Base-by-base conservation (phyloP, 1,284 basidiomycete species). In the Dichomitus squalens region DNA sequence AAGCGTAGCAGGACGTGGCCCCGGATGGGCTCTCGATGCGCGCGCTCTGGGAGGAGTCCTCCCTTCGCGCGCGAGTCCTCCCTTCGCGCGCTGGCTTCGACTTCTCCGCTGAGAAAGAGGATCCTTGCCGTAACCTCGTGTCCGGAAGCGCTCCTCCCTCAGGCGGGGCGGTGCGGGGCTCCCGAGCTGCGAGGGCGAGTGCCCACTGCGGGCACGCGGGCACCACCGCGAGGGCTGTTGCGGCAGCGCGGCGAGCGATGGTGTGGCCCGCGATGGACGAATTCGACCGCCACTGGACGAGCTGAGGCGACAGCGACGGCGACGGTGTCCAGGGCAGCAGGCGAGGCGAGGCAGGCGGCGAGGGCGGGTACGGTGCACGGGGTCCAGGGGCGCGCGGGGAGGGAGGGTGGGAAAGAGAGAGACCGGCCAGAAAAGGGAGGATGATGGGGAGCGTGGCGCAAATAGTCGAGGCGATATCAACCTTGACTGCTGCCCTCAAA, bases 361-460 rank as follows among this genome's bases (percentile, higher is more conserved):
- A 58, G 47, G 55, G 59, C 44, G 40, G 23, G 36, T 3, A 44
- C 6, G 44, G 54, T 65, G 49, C n/a, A 55, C 55, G 61, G 63
- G 66, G 64, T 46, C 52, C 52, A 52, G 59, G 60, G 60, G 59
- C 49, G 54, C 55, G 61, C 55, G 48, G 41, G 51, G 31, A 33
- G 51, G 20, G 55, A 47, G 49, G 53, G 51, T 35, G 36, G 39
- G 57, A 59, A 44, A 49, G 55, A 63, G 59, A 60, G 57, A 49
- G 57, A 63, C 58, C 58, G 55, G 52, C 64, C 59, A 35, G 31
- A 61, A 49, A 47, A 48, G 63, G 64, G 36, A 64, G 52, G 53
- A 49, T 50, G 50, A 47, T 54, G 54, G 57, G 52, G 61, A 62
- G 58, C 63, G 63, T 61, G 60, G 62, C 60, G 64, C 54, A 53